These are phyloP conservation scores for Citrus cavaleriei DNA, from an alignment of 345 rosid species.

Conservation along the genomic window DNA sequence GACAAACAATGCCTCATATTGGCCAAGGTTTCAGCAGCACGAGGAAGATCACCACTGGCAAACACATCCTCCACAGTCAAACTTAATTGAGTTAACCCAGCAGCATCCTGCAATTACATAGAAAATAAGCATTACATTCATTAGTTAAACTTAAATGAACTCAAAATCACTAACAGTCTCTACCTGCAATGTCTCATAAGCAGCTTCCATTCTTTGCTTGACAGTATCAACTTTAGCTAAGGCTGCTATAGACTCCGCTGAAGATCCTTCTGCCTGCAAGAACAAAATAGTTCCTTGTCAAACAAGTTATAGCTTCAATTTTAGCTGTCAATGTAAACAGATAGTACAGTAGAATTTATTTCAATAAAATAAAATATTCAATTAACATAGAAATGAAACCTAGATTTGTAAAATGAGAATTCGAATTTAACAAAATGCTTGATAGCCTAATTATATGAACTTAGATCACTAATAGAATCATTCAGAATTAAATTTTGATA, in stretches of 20 bases:
- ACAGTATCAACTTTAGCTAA: constrained; percentile 94
- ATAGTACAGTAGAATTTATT: background rate
- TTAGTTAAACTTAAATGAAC: background rate
- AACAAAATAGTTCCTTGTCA: background rate
- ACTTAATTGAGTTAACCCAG: constrained; percentile 92
- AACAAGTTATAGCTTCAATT: background rate
- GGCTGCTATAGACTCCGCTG: constrained; percentile 87
- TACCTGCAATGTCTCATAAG: constrained; percentile 89
- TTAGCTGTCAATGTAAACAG: background rate
- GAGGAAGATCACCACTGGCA: constrained; percentile 96
- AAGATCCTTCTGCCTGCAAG: constrained; percentile 87
- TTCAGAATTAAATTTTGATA: background rate
- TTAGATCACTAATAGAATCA: background rate
- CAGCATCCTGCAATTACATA: constrained; percentile 67
- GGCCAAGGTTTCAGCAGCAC: constrained; percentile 98
- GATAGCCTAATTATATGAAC: background rate
- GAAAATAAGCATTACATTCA: background rate
- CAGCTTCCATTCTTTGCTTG: constrained; percentile 98
- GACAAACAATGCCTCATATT: constrained; percentile 98
- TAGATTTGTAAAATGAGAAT: background rate
- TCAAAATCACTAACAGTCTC: constrained; percentile 1
- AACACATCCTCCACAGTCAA: constrained; percentile 98
- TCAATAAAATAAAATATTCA: background rate
- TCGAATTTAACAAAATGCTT: background rate
- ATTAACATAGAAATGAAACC: background rate